A percentile compares a stretch with the other conserved stretches of the same genome.
These are phyloP conservation scores for Phytophthora uliginosa DNA, from an alignment of 352 stramenopile genomes.

Conservation along the genomic window DNA sequence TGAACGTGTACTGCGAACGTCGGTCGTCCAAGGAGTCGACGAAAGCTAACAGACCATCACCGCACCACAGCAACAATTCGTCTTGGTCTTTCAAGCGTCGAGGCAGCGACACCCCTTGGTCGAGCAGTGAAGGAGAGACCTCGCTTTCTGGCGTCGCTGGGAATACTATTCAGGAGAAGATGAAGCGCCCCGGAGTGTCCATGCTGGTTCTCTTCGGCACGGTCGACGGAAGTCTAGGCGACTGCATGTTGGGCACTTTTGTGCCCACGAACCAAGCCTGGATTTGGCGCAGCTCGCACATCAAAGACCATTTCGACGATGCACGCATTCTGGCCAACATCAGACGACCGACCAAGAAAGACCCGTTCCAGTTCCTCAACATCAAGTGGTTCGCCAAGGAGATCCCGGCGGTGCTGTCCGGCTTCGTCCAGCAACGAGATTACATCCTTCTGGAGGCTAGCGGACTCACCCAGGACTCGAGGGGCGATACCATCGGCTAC, in stretches of 20 bases:
- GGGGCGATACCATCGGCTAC: slow-evolving; percentile 45
- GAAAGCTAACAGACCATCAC: background rate
- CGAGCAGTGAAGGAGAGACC: slow-evolving; percentile 4
- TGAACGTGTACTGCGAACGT: slow-evolving; percentile 30
- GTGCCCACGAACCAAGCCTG: slow-evolving; percentile 52
- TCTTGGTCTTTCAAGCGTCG: slow-evolving; percentile 2
- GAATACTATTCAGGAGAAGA: slow-evolving; percentile 25
- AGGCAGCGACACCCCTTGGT: background rate
- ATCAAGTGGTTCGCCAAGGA: slow-evolving; percentile 68
- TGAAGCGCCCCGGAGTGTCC: slow-evolving; percentile 24
- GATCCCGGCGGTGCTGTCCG: slow-evolving; percentile 27
- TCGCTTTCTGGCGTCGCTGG: slow-evolving; percentile 1
- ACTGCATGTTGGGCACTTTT: slow-evolving; percentile 58
- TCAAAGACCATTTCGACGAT: slow-evolving; percentile 62
- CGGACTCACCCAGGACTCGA: slow-evolving; percentile 30
- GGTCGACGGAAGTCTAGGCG: slow-evolving; percentile 63
- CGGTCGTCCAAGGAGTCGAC: background rate
- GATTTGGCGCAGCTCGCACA: slow-evolving; percentile 55
- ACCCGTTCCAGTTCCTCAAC: slow-evolving; percentile 57
- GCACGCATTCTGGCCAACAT: slow-evolving; percentile 46
- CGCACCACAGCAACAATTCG: background rate
- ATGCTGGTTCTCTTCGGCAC: slow-evolving; percentile 52
- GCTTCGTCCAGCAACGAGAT: slow-evolving; percentile 48
- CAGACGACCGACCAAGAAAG: slow-evolving; percentile 34
- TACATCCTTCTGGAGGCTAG: slow-evolving; percentile 44